phyloP scores from a whole-genome alignment of 2,329 filamentous ascomycete species.

The Thermomyces lanuginosus region DNA sequence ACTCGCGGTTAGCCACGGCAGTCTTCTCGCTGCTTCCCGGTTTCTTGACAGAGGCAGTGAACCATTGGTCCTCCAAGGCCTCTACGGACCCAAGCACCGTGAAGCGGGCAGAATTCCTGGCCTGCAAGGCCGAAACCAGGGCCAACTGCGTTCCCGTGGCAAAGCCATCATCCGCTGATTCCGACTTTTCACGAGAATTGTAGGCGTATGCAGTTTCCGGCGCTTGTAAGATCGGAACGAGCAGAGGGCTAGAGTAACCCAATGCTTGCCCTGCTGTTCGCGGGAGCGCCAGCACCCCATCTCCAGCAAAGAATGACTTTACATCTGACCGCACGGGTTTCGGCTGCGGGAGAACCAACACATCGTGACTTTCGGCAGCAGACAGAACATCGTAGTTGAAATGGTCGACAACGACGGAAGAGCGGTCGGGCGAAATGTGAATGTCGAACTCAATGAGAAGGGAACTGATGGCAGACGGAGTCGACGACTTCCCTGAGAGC shows the following conservation, averaged over 20 bases:
- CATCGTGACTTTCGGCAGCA: constrained; percentile 70
- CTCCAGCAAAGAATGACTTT: constrained; percentile 60
- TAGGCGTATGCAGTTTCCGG: constrained; percentile 80
- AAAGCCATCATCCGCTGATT: constrained; percentile 62
- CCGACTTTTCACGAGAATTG: constrained; percentile 72
- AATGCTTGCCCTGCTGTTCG: constrained; percentile 65
- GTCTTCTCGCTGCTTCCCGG: constrained; percentile 36
- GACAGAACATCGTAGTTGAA: constrained; percentile 76
- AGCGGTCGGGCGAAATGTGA: constrained; percentile 68
- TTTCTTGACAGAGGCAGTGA: constrained; percentile 57
- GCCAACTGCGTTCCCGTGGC: constrained; percentile 69
- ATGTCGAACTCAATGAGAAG: constrained; percentile 82
- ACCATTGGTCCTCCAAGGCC: constrained; percentile 77
- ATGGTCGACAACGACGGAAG: constrained; percentile 77
- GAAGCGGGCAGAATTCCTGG: constrained; percentile 82
- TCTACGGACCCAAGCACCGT: constrained; percentile 73
- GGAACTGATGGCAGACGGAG: constrained; percentile 57
- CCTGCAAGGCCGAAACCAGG: constrained; percentile 74
- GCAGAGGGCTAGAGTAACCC: constrained; percentile 55
- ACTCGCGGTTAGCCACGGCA: constrained; percentile 58
- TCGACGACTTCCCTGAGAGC: constrained; percentile 54
- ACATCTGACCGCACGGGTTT: constrained; percentile 48
- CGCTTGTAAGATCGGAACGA: constrained; percentile 68
- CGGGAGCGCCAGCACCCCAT: constrained; percentile 62
- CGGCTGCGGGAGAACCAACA: constrained; percentile 61